These are phyloP conservation scores for Nicotiana otophora DNA, from an alignment of 257 asterid species.

Conservation along the genomic window DNA sequence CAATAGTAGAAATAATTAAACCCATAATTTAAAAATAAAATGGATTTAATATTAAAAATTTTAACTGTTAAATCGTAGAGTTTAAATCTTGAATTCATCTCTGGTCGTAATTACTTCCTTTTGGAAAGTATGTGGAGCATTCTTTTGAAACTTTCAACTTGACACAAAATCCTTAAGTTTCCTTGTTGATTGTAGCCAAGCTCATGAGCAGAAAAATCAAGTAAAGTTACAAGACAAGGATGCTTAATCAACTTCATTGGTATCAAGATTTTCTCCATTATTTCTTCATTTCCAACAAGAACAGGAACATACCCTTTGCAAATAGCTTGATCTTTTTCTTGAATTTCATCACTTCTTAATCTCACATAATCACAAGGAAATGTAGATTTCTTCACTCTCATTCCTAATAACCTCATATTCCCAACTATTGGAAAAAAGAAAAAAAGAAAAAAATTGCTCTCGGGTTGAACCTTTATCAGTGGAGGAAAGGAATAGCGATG, in stretches of 20 bases:
- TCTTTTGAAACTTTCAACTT: conserved; percentile 4
- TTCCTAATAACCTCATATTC: not conserved
- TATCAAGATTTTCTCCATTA: conserved; percentile 3
- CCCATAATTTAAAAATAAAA: no score
- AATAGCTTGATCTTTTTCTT: not conserved
- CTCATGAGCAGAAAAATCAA: conserved; percentile 17
- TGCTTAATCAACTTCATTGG: conserved; percentile 16
- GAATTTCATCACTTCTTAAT: not conserved
- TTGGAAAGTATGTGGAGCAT: not conserved
- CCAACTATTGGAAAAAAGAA: not conserved
- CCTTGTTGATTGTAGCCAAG: conserved; percentile 9
- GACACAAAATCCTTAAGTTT: conserved; percentile 5
- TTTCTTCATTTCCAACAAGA: conserved; percentile 11
- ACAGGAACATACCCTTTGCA: conserved; percentile 16
- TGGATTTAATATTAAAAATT: no score
- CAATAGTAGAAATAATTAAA: no score
- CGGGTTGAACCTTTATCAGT: not conserved
- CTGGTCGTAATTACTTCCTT: not conserved
- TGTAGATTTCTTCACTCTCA: not conserved
- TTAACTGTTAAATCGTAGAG: rapidly evolving
- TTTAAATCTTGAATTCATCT: no score
- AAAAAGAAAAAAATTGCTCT: no score
- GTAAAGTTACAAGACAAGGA: conserved; percentile 10
- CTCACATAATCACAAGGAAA: not conserved
- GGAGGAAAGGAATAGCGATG: no score